Conservation (phyloP, 2,329 filamentous ascomycete genomes). For the Diplodia sapinea region DNA sequence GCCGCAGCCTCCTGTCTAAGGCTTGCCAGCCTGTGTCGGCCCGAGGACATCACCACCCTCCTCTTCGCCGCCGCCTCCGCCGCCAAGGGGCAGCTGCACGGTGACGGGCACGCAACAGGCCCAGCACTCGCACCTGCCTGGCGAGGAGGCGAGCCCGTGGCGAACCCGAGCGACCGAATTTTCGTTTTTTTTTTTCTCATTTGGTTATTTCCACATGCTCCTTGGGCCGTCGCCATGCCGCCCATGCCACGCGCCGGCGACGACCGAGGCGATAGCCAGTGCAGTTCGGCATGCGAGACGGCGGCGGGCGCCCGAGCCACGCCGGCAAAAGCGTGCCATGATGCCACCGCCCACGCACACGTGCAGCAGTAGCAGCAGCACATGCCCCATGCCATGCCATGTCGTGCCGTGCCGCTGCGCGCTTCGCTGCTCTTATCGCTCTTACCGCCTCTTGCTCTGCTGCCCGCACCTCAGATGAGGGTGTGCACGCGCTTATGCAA, state of each 20-base stretch:
- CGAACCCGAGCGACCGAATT: background rate
- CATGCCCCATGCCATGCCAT: conserved; percentile 4
- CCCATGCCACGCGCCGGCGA: background rate
- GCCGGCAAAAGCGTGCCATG: background rate
- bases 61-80: conserved; percentile 8
- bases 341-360: conserved; percentile 11
- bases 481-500: conserved; percentile 29
- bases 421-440: conserved; percentile 12
- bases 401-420: background rate
- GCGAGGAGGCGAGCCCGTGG: too few relatives aligned
- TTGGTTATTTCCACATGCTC: conserved; percentile 1
- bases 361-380: background rate
- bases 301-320: conserved; percentile 6
- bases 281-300: background rate
- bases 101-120: conserved; percentile 4
- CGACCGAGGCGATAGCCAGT: background rate
- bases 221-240: background rate
- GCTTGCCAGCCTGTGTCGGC: conserved; percentile 10
- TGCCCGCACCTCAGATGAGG: background rate
- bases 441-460: conserved; percentile 23
- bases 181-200: background rate
- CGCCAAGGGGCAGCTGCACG: conserved; percentile 28
- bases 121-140: background rate
- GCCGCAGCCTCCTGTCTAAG: background rate
- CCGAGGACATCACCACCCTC: conserved; percentile 6